Conservation (phyloP, 768 basidiomycete species). For the Stropharia rugosoannulata region DNA sequence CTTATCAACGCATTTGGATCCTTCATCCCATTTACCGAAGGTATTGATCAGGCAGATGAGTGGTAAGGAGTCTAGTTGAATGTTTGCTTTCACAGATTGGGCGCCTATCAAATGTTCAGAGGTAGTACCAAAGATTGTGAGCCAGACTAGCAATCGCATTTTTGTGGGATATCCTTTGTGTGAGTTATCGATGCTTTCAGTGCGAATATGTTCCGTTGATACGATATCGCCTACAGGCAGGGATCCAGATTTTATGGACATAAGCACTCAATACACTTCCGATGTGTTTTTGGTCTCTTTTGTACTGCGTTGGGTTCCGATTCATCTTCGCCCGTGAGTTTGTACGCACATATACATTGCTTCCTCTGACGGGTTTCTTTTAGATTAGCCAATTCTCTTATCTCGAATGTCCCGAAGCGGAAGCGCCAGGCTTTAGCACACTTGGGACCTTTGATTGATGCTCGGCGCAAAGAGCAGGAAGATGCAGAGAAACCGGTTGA, state of each 20-base stretch:
- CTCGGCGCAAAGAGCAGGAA: conserved; percentile 8
- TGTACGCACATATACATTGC: not conserved
- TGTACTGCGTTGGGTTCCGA: conserved; percentile 8
- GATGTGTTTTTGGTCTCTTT: conserved; percentile 7
- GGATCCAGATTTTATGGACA: conserved; percentile 12
- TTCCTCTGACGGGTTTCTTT: not conserved
- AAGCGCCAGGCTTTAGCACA: conserved; percentile 2
- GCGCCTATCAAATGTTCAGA: conserved; percentile 24
- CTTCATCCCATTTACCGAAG: conserved; percentile 30
- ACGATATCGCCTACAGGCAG: conserved; percentile 1
- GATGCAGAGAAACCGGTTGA: conserved; percentile 6
- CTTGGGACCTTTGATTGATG: conserved; percentile 2
- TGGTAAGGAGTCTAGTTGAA: not conserved
- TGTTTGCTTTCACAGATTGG: conserved; percentile 35
- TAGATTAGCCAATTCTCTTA: conserved; percentile 6
- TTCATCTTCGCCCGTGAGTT: not conserved
- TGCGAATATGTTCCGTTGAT: not conserved
- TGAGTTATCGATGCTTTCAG: conserved; percentile 22
- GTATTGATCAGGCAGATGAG: conserved; percentile 8
- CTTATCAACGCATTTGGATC: conserved; percentile 38
- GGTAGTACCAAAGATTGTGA: conserved; percentile 31
- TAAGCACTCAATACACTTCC: conserved; percentile 9
- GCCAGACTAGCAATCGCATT: conserved; percentile 40
- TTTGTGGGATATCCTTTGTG: conserved; percentile 52
- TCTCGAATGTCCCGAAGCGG: conserved; percentile 6